Evolutionary conservation across 352 stramenopile species (phyloP).

Genomic region (Pseudoperonospora humuli): DNA sequence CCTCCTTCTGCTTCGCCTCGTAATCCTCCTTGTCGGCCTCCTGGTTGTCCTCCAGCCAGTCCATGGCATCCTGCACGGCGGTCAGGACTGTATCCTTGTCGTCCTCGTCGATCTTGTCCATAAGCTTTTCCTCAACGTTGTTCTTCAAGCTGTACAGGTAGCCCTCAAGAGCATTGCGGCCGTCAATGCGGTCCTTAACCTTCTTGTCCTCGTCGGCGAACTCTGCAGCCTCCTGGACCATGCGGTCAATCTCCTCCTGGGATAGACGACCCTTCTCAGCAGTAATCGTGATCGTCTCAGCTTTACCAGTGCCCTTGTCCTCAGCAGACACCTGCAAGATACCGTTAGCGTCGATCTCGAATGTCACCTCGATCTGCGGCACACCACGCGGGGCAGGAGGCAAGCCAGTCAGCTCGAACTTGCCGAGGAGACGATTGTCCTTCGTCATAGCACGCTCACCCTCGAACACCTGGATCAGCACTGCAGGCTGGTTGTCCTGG

Average conservation of each 20-base stretch:
- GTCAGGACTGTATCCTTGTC: constrained; percentile 88
- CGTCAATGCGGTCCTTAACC: constrained; percentile 95
- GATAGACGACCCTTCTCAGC: constrained; percentile 97
- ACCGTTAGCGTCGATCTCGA: constrained; percentile 99
- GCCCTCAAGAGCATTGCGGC: constrained; percentile 94
- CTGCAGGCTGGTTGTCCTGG: constrained; percentile 95
- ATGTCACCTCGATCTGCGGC: constrained; percentile 98
- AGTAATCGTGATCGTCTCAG: constrained; percentile 98
- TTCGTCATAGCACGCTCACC: constrained; percentile 99
- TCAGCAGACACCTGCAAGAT: constrained; percentile 97
- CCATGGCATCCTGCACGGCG: constrained; percentile 95
- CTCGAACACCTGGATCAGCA: constrained; percentile 93
- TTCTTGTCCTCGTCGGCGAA: constrained; percentile 98
- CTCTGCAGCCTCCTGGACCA: constrained; percentile 97
- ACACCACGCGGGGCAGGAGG: constrained; percentile 96
- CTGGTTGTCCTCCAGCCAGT: constrained; percentile 99
- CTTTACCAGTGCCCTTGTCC: constrained; percentile 99
- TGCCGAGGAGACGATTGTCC: constrained; percentile 98
- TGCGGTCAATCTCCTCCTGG: constrained; percentile 98
- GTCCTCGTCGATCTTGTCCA: constrained; percentile 94
- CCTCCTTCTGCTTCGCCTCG: constrained; percentile 97
- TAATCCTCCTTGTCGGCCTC: constrained; percentile 98
- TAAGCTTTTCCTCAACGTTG: constrained; percentile 90
- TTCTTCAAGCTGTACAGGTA: constrained; percentile 97
- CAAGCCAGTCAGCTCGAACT: constrained; percentile 98